Percentiles rank a stretch among this genome's conserved stretches.
Conservation (phyloP, 345 rosid species). For the Gossypium australe region DNA sequence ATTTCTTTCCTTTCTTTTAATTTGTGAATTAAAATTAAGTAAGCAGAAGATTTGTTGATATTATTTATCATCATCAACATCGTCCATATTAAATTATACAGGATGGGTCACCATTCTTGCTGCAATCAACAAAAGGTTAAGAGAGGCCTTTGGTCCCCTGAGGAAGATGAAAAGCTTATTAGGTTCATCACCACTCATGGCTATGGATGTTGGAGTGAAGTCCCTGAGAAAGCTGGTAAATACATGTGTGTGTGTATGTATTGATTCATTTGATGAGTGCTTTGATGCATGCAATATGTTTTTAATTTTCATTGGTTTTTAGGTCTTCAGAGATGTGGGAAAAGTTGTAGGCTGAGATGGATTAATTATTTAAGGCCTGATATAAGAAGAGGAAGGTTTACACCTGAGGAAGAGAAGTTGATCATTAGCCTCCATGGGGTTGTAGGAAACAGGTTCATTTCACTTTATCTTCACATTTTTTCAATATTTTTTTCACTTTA, state of each 20-base stretch:
- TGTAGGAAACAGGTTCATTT: conserved; percentile 89
- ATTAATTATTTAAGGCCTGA: conserved; percentile 98
- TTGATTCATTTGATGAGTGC: neutral
- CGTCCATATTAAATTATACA: conserved; percentile 8
- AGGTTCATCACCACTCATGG: conserved; percentile 89
- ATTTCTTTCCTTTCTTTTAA: neutral
- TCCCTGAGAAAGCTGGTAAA: conserved; percentile 95
- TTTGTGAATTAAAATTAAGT: neutral
- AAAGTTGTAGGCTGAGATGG: conserved; percentile 96
- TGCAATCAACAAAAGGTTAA: conserved; percentile 99
- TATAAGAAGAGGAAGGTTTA: conserved; percentile 94
- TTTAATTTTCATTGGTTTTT: neutral
- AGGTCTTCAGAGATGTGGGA: conserved; percentile 99
- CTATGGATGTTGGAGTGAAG: conserved; percentile 99
- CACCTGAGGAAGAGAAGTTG: conserved; percentile 94
- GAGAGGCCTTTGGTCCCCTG: conserved; percentile 99
- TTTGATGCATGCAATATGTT: neutral
- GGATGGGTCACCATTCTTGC: conserved; percentile 97
- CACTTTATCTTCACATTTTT: neutral
- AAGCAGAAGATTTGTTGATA: neutral
- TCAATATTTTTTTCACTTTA: neutral
- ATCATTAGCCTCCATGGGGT: conserved; percentile 96
- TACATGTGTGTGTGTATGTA: neutral
- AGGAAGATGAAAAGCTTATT: conserved; percentile 97
- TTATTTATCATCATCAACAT: neutral